Conservation (phyloP, 164 flowering plant species). For the Dillenia turbinata region DNA sequence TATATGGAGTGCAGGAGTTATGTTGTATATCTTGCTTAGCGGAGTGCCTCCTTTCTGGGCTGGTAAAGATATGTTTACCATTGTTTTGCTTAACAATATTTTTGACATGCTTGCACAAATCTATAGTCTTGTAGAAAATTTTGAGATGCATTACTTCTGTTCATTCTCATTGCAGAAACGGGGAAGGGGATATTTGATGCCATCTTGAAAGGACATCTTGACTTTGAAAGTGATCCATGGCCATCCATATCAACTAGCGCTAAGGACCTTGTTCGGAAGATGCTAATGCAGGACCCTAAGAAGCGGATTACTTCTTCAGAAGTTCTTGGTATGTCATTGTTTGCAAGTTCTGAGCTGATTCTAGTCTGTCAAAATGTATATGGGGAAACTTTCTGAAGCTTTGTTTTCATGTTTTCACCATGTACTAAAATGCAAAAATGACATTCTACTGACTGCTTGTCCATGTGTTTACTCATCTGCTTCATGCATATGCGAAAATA, state of each 20-base stretch:
- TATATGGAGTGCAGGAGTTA: conserved; percentile 96
- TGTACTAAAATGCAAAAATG: too few relatives aligned
- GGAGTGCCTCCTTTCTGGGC: conserved; percentile 91
- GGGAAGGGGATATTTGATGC: conserved; percentile 86
- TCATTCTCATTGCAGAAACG: conserved; percentile 42
- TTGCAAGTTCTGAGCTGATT: too few relatives aligned
- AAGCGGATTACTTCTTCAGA: conserved; percentile 73
- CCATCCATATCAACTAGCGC: conserved; percentile 75
- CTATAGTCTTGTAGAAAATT: not conserved
- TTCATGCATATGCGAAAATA: too few relatives aligned
- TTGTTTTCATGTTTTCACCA: too few relatives aligned
- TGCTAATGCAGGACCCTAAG: conserved; percentile 81
- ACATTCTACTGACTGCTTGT: too few relatives aligned
- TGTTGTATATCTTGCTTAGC: conserved; percentile 71
- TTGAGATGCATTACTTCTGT: not conserved
- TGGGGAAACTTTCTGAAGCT: too few relatives aligned
- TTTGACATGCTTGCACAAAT: too few relatives aligned
- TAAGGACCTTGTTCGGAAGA: conserved; percentile 75
- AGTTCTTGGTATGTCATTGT: conserved; percentile 62
- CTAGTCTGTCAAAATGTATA: too few relatives aligned
- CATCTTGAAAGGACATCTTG: conserved; percentile 61
- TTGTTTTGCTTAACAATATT: too few relatives aligned
- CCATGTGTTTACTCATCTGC: too few relatives aligned
- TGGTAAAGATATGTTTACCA: conserved; percentile 29
- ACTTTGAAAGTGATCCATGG: conserved; percentile 75